Conservation (phyloP, 179 eudicot species). For the Pouteria campechiana region DNA sequence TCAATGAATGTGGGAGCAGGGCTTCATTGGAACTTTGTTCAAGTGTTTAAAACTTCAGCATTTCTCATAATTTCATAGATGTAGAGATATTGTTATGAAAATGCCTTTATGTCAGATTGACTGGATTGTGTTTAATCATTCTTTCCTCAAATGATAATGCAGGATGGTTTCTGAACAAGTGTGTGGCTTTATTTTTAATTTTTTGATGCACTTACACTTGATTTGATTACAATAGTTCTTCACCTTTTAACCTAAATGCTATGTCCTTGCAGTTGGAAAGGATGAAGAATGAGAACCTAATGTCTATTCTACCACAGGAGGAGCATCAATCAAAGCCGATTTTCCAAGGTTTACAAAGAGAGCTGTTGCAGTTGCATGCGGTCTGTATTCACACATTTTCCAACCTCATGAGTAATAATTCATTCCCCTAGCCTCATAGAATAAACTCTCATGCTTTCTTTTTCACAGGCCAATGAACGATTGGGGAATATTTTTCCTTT, state of each 20-base stretch:
- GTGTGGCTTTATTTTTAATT: too few relatives aligned
- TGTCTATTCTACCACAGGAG: slow-evolving; percentile 22
- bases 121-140: too few relatives aligned
- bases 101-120: too few relatives aligned
- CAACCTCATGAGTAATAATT: neutral
- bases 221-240: neutral
- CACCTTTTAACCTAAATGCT: neutral
- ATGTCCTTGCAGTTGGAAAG: slow-evolving; percentile 54
- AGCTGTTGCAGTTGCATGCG: slow-evolving; percentile 53
- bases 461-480: slow-evolving; percentile 58
- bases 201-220: too few relatives aligned
- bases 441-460: neutral
- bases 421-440: neutral
- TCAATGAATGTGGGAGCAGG: too few relatives aligned
- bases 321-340: slow-evolving; percentile 22
- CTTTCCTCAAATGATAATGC: too few relatives aligned
- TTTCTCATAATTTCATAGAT: too few relatives aligned
- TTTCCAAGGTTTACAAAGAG: slow-evolving; percentile 33
- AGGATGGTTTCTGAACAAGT: too few relatives aligned
- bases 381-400: slow-evolving; percentile 20
- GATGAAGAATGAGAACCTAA: slow-evolving; percentile 75
- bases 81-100: too few relatives aligned
- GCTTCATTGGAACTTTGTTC: too few relatives aligned
- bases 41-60: too few relatives aligned
- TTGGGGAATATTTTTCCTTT: slow-evolving; percentile 52